phyloP scores from a whole-genome alignment of 1,284 basidiomycete genomes.

The Ustilago sp. region DNA sequence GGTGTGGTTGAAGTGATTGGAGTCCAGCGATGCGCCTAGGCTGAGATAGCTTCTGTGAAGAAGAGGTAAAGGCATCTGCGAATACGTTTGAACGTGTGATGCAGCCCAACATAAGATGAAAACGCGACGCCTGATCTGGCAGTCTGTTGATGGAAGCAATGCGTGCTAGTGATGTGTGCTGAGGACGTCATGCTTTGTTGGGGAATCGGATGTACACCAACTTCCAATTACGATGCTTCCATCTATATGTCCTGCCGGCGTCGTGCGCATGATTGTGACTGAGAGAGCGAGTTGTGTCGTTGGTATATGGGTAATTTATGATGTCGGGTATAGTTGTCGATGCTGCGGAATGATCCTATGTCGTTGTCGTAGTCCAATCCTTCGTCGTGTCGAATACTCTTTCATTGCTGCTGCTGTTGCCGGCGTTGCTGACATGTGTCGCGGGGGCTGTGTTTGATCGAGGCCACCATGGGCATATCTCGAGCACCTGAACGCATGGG shows the following conservation, averaged over 20 bases:
- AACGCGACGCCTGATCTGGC: background rate
- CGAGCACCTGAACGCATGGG: conserved; percentile 44
- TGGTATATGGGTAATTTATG: background rate
- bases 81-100: background rate
- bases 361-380: conserved; percentile 12
- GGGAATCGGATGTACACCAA: background rate
- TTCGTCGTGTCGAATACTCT: conserved; percentile 44
- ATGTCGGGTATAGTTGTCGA: background rate
- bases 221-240: background rate
- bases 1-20: background rate
- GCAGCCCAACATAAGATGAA: background rate
- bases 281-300: background rate
- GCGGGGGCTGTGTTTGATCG: conserved; percentile 32
- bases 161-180: background rate
- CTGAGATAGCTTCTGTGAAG: background rate
- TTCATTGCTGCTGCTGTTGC: conserved; percentile 20
- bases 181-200: background rate
- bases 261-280: background rate
- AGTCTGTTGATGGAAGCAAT: background rate
- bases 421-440: conserved; percentile 23
- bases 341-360: background rate
- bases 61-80: too few relatives aligned
- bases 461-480: conserved; percentile 46
- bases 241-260: background rate
- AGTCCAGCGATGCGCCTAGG: background rate